phyloP scores from a whole-genome alignment of 148 eudicot genomes.

The Rhododendron henanense region DNA sequence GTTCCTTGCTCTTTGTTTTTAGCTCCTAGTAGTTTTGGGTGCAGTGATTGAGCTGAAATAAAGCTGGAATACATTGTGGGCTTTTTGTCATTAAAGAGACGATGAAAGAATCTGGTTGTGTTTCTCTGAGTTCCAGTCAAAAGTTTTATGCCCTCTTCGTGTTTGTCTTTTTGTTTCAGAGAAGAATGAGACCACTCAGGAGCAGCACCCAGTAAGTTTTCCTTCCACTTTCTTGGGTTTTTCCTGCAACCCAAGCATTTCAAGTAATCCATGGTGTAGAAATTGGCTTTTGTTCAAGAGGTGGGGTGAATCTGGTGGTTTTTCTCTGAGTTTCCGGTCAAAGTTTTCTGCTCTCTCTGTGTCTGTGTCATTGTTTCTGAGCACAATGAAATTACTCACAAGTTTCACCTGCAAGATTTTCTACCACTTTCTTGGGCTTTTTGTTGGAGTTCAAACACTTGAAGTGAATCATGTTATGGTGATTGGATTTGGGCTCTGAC shows the following conservation, averaged over 20 bases:
- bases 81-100: conserved; percentile 17
- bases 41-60: neutral
- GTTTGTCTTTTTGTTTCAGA: conserved; percentile 4
- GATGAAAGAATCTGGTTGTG: neutral
- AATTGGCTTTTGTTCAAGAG: neutral
- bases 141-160: conserved; percentile 12
- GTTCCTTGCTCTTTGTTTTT: neutral
- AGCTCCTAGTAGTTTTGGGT: neutral
- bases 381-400: neutral
- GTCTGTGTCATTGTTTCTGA: neutral
- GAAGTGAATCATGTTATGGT: neutral
- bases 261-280: neutral
- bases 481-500: neutral
- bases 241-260: neutral
- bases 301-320: neutral
- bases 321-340: neutral
- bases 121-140: conserved; percentile 6
- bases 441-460: neutral
- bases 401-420: neutral
- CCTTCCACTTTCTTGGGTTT: neutral
- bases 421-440: neutral
- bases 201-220: neutral
- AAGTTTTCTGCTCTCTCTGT: neutral
- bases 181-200: conserved; percentile 13
- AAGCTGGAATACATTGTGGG: neutral